Base-by-base conservation (phyloP, 2,329 filamentous ascomycete species). In the Ustulina deusta region DNA sequence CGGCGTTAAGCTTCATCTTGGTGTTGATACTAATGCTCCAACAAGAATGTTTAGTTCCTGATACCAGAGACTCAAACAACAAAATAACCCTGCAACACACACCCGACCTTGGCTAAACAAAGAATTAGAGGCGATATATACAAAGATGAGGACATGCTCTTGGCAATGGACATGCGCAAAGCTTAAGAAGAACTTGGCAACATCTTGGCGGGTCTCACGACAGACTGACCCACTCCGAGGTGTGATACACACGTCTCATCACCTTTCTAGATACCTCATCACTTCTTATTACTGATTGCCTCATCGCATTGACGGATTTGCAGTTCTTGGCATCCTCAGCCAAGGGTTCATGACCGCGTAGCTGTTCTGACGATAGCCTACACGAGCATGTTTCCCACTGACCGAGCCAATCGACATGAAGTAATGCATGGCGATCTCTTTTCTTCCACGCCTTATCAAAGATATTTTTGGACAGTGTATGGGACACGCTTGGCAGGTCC, bases 181-280 rank as follows among this genome's bases (percentile, higher is more conserved):
- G 51, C 66, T 61, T 62, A 25, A 17, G 52, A 38, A 29, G 54
- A 42, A 56, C 73, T 72, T 73, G 71, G 73, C 68, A 15, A 22
- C 34, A 61, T 65, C 79, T 80, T 80, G 78, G 78, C 79, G 74
- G 71, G 79, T 80, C 75, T 79, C 78, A 79, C 76, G 73, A 75
- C 57, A 76, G 75, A 75, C 71, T 76, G 75, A 78, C 74, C 75
- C 75, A 72, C 74, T 55, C 52, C 40, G 2, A 25, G 40, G 42
- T 68, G 57, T 72, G 69, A 72, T 68, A 71, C 69, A 71, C 67
- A 68, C 69, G 69, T 73, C 71, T 74, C 72, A 74, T n/a, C 70
- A 72, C 68, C 61, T 36, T 56, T 40, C 22, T 29, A 64, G 49
- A 55, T 61, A 27, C 25, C 13, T 65, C 56, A 42, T 51, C 58